Base-by-base conservation (phyloP, 2,329 filamentous ascomycete genomes). In the Zymoseptoria tritici region DNA sequence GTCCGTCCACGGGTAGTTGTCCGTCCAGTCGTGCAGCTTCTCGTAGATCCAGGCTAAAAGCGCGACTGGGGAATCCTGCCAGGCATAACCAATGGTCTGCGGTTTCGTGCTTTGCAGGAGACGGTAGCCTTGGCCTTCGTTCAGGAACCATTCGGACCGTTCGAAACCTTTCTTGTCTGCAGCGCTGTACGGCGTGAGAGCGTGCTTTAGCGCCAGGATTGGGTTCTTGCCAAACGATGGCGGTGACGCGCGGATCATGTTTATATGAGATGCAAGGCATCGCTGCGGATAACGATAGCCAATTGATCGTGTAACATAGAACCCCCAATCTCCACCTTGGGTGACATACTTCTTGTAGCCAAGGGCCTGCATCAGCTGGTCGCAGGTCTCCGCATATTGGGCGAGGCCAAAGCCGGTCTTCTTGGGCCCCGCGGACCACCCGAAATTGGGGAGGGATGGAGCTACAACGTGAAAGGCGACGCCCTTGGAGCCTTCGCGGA, bases 1-100 rank as follows among this genome's bases (percentile, higher is more conserved):
- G 61, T 90, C 85, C 0, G 83, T 86, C 88, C 88, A 92, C 0
- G 81, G 76, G 67, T 91, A 91, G 1, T 67, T 68, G 67, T 92
- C 88, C 0, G 85, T 85, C 89, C 89, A 93, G 66, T 88, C 85
- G 64, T 87, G 83, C 50, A 93, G 75, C 71, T 93, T 93, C 74
- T 93, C 90, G 65, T 88, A 89, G 31, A 93, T 85, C 89, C 89
- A 93, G 0, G 77, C 4, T 46, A 46, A 90, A 75, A 0, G 82
- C 87, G 53, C 55, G 0, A 89, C 82, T 0, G 89, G 90, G 3
- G 82, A 86, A 70, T 91, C 88, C 0, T 83, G 79, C 3, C 92
- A 78, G 0, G 79, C 84, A 67, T 89, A 89, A 0, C 85, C 86
- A 0, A 92, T 70, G 0, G 89, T 92, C 55, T 89, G 84, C 0